Percentiles rank a stretch among this genome's conserved stretches.
These are phyloP conservation scores for Tylopilus cervinicoccineus DNA, from an alignment of 768 basidiomycete genomes.

Conservation along the genomic window DNA sequence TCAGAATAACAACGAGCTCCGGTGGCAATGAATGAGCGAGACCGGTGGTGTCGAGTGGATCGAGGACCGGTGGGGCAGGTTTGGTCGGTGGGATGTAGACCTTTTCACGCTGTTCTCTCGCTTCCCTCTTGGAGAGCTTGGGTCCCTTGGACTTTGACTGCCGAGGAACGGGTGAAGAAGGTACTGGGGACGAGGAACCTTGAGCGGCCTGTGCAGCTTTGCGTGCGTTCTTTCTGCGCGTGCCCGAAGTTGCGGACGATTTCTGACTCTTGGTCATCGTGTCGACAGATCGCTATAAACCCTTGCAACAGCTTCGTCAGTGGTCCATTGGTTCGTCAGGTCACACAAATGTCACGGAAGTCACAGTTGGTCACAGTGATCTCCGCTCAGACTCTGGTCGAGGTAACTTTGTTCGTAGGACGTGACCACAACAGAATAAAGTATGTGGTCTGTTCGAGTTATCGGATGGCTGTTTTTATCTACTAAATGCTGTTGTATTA, in stretches of 20 bases:
- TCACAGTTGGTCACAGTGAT: too few species aligned
- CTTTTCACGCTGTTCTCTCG: conserved; percentile 76
- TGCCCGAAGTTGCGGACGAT: conserved; percentile 79
- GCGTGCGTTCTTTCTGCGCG: conserved; percentile 90
- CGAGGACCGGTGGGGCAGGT: conserved; percentile 65
- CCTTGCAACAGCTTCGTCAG: too few species aligned
- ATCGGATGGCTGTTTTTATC: too few species aligned
- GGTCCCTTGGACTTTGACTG: conserved; percentile 47
- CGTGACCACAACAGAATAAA: too few species aligned
- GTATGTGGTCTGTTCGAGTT: too few species aligned
- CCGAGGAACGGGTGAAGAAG: conserved; percentile 34
- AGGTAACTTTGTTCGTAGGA: too few species aligned
- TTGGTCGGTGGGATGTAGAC: conserved; percentile 85
- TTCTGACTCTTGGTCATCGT: conserved; percentile 49
- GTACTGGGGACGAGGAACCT: conserved; percentile 14
- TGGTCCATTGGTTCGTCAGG: too few species aligned
- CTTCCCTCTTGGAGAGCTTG: conserved; percentile 39
- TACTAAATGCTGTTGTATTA: too few species aligned
- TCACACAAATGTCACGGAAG: too few species aligned
- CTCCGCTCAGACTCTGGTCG: too few species aligned
- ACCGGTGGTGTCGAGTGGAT: conserved; percentile 85
- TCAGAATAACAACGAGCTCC: conserved; percentile 77
- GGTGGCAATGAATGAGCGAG: conserved; percentile 71
- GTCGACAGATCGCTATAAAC: background rate
- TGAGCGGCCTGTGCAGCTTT: conserved; percentile 45